Evolutionary conservation across 306 rosid genomes (phyloP), one percentile per base, ranked within the genome.

Genomic region (Fragaria ananassa): DNA sequence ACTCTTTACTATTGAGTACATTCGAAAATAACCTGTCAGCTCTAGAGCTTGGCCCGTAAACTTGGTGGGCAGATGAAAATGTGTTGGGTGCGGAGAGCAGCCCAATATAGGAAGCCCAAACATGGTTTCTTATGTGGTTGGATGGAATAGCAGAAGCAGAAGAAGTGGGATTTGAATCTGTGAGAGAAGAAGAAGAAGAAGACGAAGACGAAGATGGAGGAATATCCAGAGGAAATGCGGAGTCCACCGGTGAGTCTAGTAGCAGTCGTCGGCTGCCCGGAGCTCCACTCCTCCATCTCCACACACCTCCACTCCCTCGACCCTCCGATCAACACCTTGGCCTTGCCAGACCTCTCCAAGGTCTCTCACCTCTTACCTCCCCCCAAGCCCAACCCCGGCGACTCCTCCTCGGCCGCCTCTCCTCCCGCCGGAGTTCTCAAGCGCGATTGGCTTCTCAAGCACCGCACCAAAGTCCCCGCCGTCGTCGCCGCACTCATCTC

Each of bases 301-400:
- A 74, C 82, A 44, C 86, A 89, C 56, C 91, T 95, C 3, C 82
- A 89, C 69, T 85, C 93, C 3, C 85, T 71, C 11, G 91, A 88
- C 71, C 99, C 99, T 23, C 99, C 99, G 31, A 91, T 92, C 78
- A 93, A 91, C 87, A 87, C 97, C 53, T 87, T 95, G 3, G 99
- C 99, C 44, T 82, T 95, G 51, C 97, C 98, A 0, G 90, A 92
- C 79, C 79, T 92, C 27, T 76, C 97, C 44, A 89, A 95, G 80
- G 83, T 87, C 93, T 74, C 86, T 46, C 86, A 89, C 31, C 81
- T 86, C 69, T 78, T 92, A 54, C 65, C 81, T 4, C 68, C 76
- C 27, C 71, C 80, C n/a, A 82, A 79, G 51, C 78, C 83, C 72
- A 72, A 35, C 8, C 60, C 51, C 8, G 75, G 85, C 74, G 29